These are phyloP conservation scores for Brassica juncea DNA, from an alignment of 345 rosid genomes.

Conservation along the genomic window DNA sequence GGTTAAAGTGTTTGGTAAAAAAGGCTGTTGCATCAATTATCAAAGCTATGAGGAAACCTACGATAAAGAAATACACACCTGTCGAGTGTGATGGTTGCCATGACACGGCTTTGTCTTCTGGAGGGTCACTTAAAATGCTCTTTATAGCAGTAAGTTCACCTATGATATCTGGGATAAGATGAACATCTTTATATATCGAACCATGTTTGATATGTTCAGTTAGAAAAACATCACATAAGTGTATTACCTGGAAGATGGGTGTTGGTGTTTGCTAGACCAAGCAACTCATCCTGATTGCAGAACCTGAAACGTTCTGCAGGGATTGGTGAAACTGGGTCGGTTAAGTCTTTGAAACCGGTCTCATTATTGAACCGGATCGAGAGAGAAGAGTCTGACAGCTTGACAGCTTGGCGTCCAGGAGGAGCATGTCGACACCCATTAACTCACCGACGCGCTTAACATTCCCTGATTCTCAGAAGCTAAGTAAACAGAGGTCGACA, in stretches of 20 bases:
- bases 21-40: not conserved
- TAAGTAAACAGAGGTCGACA: too few species aligned
- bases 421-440: too few species aligned
- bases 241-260: too few species aligned
- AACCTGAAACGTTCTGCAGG: not conserved
- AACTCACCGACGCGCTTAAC: too few species aligned
- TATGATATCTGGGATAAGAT: not conserved
- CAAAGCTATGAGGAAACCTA: not conserved
- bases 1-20: not conserved
- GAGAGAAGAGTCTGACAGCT: not conserved
- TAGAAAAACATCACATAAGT: not conserved
- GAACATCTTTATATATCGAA: not conserved
- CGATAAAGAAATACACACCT: not conserved
- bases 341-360: not conserved
- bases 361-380: not conserved
- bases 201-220: not conserved
- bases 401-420: not conserved
- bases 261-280: too few species aligned
- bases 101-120: not conserved
- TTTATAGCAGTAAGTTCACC: not conserved
- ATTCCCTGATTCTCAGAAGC: too few species aligned
- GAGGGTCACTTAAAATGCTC: not conserved
- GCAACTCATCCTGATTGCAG: not conserved
- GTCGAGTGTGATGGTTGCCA: not conserved
- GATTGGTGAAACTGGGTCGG: not conserved